phyloP scores from a whole-genome alignment of 2,329 filamentous ascomycete species.

The Diaporthe ampelina region DNA sequence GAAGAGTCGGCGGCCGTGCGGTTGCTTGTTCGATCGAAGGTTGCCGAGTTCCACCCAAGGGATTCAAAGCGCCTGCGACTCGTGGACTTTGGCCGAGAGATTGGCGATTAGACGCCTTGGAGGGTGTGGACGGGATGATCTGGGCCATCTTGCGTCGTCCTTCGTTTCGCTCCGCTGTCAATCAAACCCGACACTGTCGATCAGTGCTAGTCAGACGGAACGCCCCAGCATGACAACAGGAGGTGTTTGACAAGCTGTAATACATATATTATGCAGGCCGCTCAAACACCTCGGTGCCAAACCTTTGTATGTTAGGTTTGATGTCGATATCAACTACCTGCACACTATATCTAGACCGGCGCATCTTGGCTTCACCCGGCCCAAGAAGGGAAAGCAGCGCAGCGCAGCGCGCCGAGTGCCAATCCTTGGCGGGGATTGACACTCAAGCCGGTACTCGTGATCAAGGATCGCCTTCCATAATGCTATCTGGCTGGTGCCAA shows the following conservation, averaged over 20 bases:
- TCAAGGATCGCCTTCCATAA: background rate
- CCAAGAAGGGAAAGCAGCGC: background rate
- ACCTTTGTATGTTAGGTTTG: background rate
- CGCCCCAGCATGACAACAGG: slow-evolving; percentile 30
- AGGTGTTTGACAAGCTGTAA: slow-evolving; percentile 29
- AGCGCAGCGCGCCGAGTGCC: background rate
- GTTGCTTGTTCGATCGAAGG: slow-evolving; percentile 75
- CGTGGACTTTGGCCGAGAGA: slow-evolving; percentile 74
- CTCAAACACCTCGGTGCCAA: slow-evolving; percentile 13
- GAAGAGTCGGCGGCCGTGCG: slow-evolving; percentile 74
- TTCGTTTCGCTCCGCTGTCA: slow-evolving; percentile 30
- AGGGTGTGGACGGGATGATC: slow-evolving; percentile 16
- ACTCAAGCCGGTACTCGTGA: background rate
- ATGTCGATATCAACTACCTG: background rate
- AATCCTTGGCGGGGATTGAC: slow-evolving; percentile 3
- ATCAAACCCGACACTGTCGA: slow-evolving; percentile 37
- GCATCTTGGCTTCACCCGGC: slow-evolving; percentile 3
- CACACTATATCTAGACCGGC: background rate
- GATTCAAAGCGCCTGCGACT: slow-evolving; percentile 72
- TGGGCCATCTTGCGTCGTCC: slow-evolving; percentile 21
- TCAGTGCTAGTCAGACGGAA: slow-evolving; percentile 29
- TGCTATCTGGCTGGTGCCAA: background rate
- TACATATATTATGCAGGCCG: slow-evolving; percentile 23
- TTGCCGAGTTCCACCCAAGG: slow-evolving; percentile 75
- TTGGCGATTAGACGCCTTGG: slow-evolving; percentile 62